These are phyloP conservation scores for Hericium erinaceus DNA, from an alignment of 768 basidiomycete species.

Conservation along the genomic window DNA sequence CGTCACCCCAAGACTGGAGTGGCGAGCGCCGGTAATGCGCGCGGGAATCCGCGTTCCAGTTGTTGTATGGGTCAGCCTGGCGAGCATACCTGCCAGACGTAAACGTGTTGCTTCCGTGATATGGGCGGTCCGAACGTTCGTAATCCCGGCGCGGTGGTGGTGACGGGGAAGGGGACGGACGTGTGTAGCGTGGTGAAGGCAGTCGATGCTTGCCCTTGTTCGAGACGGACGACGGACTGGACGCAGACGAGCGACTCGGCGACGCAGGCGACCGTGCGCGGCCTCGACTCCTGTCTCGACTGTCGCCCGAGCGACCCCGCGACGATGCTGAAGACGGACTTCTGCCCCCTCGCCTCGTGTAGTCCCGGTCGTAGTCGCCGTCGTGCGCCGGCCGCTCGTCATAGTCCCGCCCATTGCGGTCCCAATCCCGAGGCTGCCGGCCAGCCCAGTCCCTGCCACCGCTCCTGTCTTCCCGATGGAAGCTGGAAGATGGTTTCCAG, in stretches of 20 bases:
- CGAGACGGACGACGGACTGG: constrained; percentile 10
- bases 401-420: constrained; percentile 30
- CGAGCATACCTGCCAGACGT: not conserved
- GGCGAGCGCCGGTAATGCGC: constrained; percentile 8
- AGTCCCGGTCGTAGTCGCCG: constrained; percentile 15
- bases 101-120: constrained; percentile 1
- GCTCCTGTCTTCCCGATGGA: not conserved
- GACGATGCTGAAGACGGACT: not conserved
- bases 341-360: not conserved
- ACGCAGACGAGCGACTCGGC: constrained; percentile 20
- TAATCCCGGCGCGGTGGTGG: not conserved
- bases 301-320: not conserved
- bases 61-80: constrained; percentile 4
- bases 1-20: constrained; percentile 1
- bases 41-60: constrained; percentile 4
- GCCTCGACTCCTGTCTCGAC: not conserved
- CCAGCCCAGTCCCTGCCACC: not conserved
- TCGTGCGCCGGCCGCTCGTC: constrained; percentile 22
- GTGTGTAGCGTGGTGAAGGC: constrained; percentile 15
- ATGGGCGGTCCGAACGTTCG: not conserved
- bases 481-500: not conserved
- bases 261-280: constrained; percentile 17
- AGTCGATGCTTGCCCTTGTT: constrained; percentile 22
- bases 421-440: constrained; percentile 28
- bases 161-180: not conserved